These are phyloP conservation scores for Acacia pycnantha DNA, from an alignment of 331 rosid species.

Conservation along the genomic window DNA sequence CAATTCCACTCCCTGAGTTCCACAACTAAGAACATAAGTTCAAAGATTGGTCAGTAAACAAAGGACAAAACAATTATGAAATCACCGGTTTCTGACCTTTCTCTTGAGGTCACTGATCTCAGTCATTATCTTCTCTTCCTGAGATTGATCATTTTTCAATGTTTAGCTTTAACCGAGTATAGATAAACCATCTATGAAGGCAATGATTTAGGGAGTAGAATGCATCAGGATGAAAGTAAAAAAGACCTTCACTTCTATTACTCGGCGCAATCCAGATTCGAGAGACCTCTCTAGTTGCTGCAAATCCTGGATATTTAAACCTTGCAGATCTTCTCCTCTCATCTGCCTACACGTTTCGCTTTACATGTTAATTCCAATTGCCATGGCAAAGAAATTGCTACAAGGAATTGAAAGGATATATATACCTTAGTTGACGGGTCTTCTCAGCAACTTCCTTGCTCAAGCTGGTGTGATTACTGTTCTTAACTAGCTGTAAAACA, in stretches of 20 bases:
- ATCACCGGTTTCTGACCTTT: constrained; percentile 55
- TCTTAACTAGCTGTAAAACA: constrained; percentile 72
- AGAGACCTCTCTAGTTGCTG: constrained; percentile 79
- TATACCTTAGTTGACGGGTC: constrained; percentile 69
- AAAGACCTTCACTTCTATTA: constrained; percentile 74
- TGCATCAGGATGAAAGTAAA: neutral
- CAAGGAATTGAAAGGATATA: neutral
- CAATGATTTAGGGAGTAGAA: neutral
- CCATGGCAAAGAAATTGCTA: neutral
- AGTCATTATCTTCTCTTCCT: constrained; percentile 75
- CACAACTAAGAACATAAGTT: neutral
- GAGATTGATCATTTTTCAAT: constrained; percentile 21
- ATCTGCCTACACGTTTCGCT: constrained; percentile 54
- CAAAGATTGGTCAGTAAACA: neutral
- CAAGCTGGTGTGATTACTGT: constrained; percentile 58
- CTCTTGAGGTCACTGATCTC: constrained; percentile 73
- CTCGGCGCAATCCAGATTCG: constrained; percentile 74
- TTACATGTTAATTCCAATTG: constrained; percentile 12
- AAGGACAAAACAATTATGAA: neutral
- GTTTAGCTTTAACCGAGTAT: neutral
- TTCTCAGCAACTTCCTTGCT: constrained; percentile 75
- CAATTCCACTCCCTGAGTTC: constrained; percentile 61
- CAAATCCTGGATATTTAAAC: constrained; percentile 64
- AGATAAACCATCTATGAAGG: neutral
- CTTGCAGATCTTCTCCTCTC: constrained; percentile 95